Evolutionary conservation across 805 yeast genomes (phyloP).

Genomic region (Kodamaea kakaduensis): DNA sequence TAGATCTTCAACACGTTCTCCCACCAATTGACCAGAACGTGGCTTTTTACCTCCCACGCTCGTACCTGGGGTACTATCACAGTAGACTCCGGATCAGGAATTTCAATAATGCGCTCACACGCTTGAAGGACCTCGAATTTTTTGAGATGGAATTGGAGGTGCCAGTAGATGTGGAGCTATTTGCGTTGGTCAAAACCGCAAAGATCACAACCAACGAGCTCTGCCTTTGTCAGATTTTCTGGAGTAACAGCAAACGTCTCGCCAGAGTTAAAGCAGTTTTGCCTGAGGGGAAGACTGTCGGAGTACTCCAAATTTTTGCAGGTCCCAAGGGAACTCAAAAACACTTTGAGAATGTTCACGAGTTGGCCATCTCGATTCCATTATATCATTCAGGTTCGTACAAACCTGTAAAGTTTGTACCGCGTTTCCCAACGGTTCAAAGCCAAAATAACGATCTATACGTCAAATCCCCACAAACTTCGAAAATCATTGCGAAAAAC

Average conservation of each 20-base stretch:
- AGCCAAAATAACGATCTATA: conserved; percentile 72
- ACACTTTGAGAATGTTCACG: conserved; percentile 56
- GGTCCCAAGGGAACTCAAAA: conserved; percentile 60
- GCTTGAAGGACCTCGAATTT: conserved; percentile 69
- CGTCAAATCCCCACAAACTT: conserved; percentile 79
- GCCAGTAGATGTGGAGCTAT: conserved; percentile 67
- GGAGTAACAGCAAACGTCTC: conserved; percentile 57
- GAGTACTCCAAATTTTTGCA: conserved; percentile 71
- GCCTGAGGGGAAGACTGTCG: conserved; percentile 66
- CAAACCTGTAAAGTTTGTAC: conserved; percentile 64
- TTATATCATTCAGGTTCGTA: conserved; percentile 65
- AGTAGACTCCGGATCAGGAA: conserved; percentile 54
- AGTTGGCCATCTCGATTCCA: conserved; percentile 70
- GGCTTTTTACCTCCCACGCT: conserved; percentile 77
- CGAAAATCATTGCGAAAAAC: conserved; percentile 50
- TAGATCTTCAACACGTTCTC: conserved; percentile 76
- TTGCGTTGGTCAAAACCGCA: conserved; percentile 54
- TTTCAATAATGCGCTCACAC: conserved; percentile 73
- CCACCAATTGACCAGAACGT: conserved; percentile 80
- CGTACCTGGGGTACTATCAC: conserved; percentile 75
- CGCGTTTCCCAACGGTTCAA: conserved; percentile 66
- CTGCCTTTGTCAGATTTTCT: conserved; percentile 74
- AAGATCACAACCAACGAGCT: conserved; percentile 44
- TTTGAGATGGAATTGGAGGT: conserved; percentile 73
- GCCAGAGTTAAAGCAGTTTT: conserved; percentile 78